phyloP scores from a whole-genome alignment of 202 grass and related monocot genomes.

The Saccharum hybrid region DNA sequence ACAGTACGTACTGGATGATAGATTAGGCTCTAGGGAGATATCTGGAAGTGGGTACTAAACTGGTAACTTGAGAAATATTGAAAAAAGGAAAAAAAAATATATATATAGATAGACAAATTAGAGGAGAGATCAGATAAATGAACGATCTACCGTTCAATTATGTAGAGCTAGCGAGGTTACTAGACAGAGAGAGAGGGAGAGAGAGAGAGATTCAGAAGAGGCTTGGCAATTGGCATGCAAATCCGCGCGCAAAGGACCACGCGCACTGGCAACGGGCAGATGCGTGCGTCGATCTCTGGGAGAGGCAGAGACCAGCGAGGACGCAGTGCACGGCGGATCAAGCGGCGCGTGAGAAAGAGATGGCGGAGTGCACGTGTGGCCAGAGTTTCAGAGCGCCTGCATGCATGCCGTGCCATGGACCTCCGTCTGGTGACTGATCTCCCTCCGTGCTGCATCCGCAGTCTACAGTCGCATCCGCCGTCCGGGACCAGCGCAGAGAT shows the following conservation, averaged over 20 bases:
- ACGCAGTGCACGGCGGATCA: constrained; percentile 20
- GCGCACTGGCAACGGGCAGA: constrained; percentile 33
- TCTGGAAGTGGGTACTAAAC: too few relatives aligned
- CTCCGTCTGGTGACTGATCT: too few relatives aligned
- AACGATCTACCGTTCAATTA: too few relatives aligned
- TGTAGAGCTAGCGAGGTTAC: neutral
- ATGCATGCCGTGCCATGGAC: constrained; percentile 39
- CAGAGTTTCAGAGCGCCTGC: constrained; percentile 17
- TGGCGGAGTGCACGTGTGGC: constrained; percentile 41
- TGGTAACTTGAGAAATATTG: too few relatives aligned
- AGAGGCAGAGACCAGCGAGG: neutral
- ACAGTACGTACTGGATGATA: too few relatives aligned
- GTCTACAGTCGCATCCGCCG: constrained; percentile 58
- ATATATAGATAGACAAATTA: too few relatives aligned
- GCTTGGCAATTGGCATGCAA: neutral
- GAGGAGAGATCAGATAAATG: too few relatives aligned
- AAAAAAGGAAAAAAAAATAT: too few relatives aligned
- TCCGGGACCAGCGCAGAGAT: constrained; percentile 61
- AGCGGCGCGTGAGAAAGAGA: constrained; percentile 30
- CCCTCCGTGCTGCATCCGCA: constrained; percentile 28
- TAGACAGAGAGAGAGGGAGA: too few relatives aligned
- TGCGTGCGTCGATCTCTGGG: neutral
- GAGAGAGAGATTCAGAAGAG: neutral
- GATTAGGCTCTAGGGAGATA: neutral
- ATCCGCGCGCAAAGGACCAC: neutral